Conservation (phyloP, 1,284 basidiomycete genomes). For the Rhodotorula sp. region DNA sequence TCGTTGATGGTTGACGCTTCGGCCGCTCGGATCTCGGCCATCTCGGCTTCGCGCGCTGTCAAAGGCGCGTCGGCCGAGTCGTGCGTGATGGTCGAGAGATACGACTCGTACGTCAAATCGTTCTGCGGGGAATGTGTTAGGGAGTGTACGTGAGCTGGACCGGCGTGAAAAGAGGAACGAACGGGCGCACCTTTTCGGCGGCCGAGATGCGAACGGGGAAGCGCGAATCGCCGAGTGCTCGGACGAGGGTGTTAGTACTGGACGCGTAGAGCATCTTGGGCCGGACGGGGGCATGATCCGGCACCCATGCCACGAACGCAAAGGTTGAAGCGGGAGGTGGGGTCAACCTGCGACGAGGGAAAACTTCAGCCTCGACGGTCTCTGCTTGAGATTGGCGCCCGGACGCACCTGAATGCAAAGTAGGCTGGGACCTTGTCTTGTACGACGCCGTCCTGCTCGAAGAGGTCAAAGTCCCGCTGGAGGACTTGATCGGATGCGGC, state of each 20-base stretch:
- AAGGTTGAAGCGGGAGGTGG: slow-evolving; percentile 10
- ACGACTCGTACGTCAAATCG: slow-evolving; percentile 57
- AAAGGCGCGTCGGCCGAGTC: slow-evolving; percentile 73
- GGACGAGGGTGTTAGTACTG: slow-evolving; percentile 68
- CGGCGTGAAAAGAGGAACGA: too few species aligned
- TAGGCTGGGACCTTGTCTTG: slow-evolving; percentile 25
- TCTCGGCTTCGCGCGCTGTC: slow-evolving; percentile 74
- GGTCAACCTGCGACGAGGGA: slow-evolving; percentile 11
- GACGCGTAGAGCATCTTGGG: slow-evolving; percentile 88
- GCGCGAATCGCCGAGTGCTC: slow-evolving; percentile 69
- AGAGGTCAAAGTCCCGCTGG: slow-evolving; percentile 26
- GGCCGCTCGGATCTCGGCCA: slow-evolving; percentile 62
- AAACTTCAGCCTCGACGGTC: too few species aligned
- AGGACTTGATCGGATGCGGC: neutral
- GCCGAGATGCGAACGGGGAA: slow-evolving; percentile 80
- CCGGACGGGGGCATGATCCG: slow-evolving; percentile 28
- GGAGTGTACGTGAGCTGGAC: neutral
- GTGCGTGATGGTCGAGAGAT: slow-evolving; percentile 72
- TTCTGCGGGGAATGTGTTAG: neutral
- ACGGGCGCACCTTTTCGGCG: slow-evolving; percentile 51
- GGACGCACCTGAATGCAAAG: slow-evolving; percentile 27
- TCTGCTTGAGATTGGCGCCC: too few species aligned
- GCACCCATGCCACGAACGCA: slow-evolving; percentile 36
- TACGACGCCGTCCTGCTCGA: slow-evolving; percentile 18
- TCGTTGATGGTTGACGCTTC: slow-evolving; percentile 3